Evolutionary conservation across 345 rosid genomes (phyloP), one percentile per base, ranked within the genome.

Genomic region (Linum lewisii): DNA sequence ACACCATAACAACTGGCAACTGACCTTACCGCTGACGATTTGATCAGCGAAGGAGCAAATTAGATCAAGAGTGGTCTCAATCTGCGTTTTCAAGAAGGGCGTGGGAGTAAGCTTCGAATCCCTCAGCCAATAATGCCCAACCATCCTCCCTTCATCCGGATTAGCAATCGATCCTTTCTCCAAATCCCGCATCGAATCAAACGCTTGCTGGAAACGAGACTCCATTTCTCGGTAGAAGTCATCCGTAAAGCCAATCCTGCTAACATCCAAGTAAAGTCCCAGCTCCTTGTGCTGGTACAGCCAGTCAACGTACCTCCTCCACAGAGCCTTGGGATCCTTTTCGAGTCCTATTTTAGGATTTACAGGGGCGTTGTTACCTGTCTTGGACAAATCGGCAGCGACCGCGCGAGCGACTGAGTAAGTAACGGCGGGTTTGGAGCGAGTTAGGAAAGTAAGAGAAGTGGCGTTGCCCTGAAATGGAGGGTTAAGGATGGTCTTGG

Each of bases 111-210:
- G 84, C 19, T 68, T 65, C 11, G 95, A 63, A 70, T 83, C 77
- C 75, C 99, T 77, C 58, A 93, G 70, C 99, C 99, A 93, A 58
- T 93, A 93, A 68, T 93, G 99, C 2, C 99, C 99, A 23, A 93
- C 99, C 99, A 93, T 93, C 70, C 99, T 78, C 8, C 94, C 87
- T 71, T 93, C 99, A 45, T 93, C 99, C 14, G 99, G 99, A 67
- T 93, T 93, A 58, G 99, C 86, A 59, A 93, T 85, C 62, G 99
- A 78, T 7, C 97, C 97, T 37, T 87, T 93, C 69, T 89, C 99
- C 50, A 93, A 72, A 66, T 81, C 89, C 67, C 72, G 91, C 97
- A 93, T 86, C 13, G 83, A 81, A 75, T 73, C 79, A 10, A 93
- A 82, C 23, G 99, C 95, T 34, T 67, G 66, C 62, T 77, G 68